Evolutionary conservation across 805 yeast genomes (phyloP).

Genomic region (Phaffomyces thermotolerans): DNA sequence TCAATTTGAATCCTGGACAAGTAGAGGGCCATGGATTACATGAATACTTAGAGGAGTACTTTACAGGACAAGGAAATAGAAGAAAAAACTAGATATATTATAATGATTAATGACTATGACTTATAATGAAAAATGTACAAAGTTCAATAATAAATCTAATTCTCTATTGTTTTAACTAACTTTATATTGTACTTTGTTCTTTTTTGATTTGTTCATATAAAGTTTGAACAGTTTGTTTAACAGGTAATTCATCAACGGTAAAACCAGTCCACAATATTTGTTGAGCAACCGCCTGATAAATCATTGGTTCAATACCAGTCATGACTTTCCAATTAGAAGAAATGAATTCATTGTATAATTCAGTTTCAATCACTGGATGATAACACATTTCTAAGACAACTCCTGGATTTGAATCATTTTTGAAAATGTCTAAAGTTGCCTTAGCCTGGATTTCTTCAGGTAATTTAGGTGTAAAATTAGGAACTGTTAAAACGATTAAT

Average conservation of each 20-base stretch:
- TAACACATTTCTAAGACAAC: constrained; percentile 23
- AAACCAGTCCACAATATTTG: constrained; percentile 21
- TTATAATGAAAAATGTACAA: background rate
- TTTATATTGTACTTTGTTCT: background rate
- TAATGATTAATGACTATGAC: no score
- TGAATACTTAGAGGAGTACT: background rate
- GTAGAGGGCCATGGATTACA: background rate
- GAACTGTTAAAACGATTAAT: constrained; percentile 19
- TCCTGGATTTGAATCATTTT: constrained; percentile 10
- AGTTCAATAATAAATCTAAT: background rate
- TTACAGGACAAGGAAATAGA: background rate
- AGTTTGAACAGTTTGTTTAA: constrained; percentile 8
- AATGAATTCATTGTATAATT: constrained; percentile 12
- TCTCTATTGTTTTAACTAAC: background rate
- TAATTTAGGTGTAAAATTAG: constrained; percentile 16
- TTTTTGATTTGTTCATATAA: constrained; percentile 5
- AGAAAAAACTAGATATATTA: background rate
- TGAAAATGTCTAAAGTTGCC: constrained; percentile 19
- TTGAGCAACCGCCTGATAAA: constrained; percentile 22
- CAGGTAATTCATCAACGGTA: constrained; percentile 15
- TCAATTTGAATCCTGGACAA: background rate
- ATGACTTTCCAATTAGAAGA: constrained; percentile 18
- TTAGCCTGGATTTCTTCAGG: constrained; percentile 17
- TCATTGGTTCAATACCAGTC: constrained; percentile 23
- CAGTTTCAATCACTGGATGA: constrained; percentile 19